Base-by-base conservation (phyloP, 371 early-diverging fungal genomes). In the Batkoa obscura region DNA sequence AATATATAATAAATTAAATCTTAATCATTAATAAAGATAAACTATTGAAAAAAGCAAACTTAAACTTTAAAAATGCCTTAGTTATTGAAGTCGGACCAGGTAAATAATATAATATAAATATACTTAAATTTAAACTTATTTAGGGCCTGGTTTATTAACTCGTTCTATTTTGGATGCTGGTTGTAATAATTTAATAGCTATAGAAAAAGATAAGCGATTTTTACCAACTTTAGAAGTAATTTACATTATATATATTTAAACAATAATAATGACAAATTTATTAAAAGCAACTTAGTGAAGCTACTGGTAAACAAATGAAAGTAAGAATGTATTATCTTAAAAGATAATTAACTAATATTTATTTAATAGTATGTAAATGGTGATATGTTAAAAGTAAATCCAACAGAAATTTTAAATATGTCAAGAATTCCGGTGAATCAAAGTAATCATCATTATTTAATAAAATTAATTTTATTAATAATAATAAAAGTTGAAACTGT, bases 11-110 rank as follows among this genome's bases (percentile, higher is more conserved):
- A 23, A 10, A 57, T 59, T 35, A 41, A 23, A 10, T 17, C 13
- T 34, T 55, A 45, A 46, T 12, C 39, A 41, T 10, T 33, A 30
- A 12, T 61, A 23, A 23, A 81, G 86, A 86, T 62, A 83, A 81
- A 49, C 81, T 88, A 45, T 74, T 78, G 3, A 64, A 71, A 33
- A 69, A 72, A 6, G 78, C 84, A 1, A 66, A 70, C n/a, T 66
- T 83, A 33, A 71, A 75, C 23, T 56, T 64, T 6, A 58, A 68
- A 6, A 75, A 81, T 51, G 69, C 78, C 12, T 66, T 87, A 3
- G 78, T 83, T n/a, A 70, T 88, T 31, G 89, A 88, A 66, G 85
- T 88, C 15, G 89, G 88, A 0, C 86, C 89, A 49, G 88, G 84
- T 79, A 68, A 46, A 38, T n/a, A 33, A 34, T 33, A 4, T 38